Percentiles rank a stretch among this genome's conserved stretches.
These are phyloP conservation scores for Aureobasidium subglaciale DNA, from an alignment of 2,329 filamentous ascomycete genomes.

Conservation along the genomic window DNA sequence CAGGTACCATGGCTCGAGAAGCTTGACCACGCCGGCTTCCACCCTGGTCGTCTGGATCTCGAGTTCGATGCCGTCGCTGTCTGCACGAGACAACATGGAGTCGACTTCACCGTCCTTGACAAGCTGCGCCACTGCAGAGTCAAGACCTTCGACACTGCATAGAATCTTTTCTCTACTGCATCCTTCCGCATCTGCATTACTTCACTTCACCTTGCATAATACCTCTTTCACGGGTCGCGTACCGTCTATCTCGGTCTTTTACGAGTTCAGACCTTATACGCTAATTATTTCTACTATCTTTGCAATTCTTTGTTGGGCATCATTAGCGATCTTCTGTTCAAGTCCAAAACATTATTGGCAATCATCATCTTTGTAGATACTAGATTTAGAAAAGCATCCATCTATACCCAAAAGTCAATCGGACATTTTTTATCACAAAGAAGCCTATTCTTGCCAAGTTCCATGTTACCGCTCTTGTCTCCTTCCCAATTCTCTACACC, in stretches of 20 bases:
- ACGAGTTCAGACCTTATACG: conserved; percentile 11
- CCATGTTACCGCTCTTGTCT: no score
- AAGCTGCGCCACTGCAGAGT: conserved; percentile 15
- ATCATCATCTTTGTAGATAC: background rate
- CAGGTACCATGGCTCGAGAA: conserved; percentile 18
- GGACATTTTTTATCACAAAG: background rate
- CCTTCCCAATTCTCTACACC: background rate
- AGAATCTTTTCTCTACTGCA: background rate
- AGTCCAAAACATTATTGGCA: background rate
- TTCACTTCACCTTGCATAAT: background rate
- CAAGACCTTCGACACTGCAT: conserved; percentile 15
- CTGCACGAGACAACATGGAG: conserved; percentile 19
- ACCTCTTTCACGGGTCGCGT: background rate
- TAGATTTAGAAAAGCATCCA: conserved; percentile 3
- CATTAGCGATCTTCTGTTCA: background rate
- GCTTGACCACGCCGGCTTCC: conserved; percentile 16
- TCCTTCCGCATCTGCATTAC: background rate
- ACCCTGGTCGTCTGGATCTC: conserved; percentile 14
- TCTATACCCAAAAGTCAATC: conserved; percentile 5
- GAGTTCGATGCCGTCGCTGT: conserved; percentile 19
- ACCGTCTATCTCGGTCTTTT: conserved; percentile 11
- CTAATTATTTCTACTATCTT: background rate
- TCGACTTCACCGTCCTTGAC: conserved; percentile 19
- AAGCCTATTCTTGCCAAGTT: background rate
- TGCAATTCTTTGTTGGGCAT: background rate